These are phyloP conservation scores for Papiliotrema laurentii DNA, from an alignment of 1,284 basidiomycete genomes.

Conservation along the genomic window DNA sequence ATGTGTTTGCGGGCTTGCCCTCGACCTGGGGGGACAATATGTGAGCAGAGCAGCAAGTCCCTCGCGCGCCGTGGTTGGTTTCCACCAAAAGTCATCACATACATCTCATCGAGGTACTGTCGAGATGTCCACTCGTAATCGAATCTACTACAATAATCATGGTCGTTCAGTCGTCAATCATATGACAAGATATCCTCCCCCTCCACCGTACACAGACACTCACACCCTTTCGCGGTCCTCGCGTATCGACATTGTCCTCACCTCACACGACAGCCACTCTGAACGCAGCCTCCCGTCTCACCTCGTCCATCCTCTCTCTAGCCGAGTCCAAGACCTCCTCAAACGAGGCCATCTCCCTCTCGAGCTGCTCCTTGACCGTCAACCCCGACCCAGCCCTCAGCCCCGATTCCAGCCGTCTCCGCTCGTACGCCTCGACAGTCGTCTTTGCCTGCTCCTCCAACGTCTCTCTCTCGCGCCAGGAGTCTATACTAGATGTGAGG, in stretches of 20 bases:
- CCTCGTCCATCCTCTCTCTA: not conserved
- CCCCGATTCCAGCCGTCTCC: not conserved
- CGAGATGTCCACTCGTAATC: not conserved
- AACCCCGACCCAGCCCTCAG: not conserved
- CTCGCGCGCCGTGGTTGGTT: no score
- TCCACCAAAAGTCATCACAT: no score
- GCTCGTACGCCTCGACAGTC: constrained; percentile 11
- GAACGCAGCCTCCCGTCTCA: not conserved
- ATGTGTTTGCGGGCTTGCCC: no score
- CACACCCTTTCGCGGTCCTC: no score
- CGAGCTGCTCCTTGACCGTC: not conserved
- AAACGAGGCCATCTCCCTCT: not conserved
- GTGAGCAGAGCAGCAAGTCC: no score
- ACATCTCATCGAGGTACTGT: no score
- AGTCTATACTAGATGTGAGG: constrained; percentile 9
- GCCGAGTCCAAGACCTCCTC: not conserved
- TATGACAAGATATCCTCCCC: no score
- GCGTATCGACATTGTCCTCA: no score
- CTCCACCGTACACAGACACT: no score
- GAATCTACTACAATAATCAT: not conserved
- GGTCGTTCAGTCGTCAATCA: not conserved
- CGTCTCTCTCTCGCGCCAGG: constrained; percentile 10
- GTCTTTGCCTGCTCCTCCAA: constrained; percentile 8
- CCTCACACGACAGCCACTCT: not conserved
- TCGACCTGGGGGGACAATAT: no score